A percentile compares a stretch with the other conserved stretches of the same genome.
These are phyloP conservation scores for Trichoderma koningii DNA, from an alignment of 2,329 filamentous ascomycete species.

Conservation along the genomic window DNA sequence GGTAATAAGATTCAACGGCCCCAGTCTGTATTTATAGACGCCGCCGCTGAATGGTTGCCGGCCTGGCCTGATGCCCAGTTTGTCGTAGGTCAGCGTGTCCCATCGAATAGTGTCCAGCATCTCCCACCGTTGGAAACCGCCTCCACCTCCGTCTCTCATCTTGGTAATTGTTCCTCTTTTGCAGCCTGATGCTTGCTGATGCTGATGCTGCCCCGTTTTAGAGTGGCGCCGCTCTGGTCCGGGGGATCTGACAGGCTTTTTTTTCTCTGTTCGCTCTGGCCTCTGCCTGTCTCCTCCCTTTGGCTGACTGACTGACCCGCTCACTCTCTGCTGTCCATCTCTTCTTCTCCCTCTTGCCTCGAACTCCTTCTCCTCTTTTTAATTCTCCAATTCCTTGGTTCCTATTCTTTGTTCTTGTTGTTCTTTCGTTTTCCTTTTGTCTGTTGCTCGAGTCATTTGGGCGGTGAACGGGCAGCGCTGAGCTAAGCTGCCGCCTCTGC, in stretches of 20 bases:
- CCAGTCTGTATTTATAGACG: conserved; percentile 4
- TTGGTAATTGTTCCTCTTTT: not conserved
- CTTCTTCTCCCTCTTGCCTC: not conserved
- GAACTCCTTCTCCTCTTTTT: conserved; percentile 3
- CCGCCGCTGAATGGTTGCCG: no score
- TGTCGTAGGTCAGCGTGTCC: no score
- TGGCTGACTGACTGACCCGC: not conserved
- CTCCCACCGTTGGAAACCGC: not conserved
- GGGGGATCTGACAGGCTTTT: conserved; percentile 8
- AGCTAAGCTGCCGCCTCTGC: not conserved
- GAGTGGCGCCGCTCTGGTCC: conserved; percentile 5
- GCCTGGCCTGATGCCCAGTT: no score
- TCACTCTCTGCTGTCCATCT: not conserved
- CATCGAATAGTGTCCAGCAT: no score
- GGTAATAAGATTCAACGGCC: conserved; percentile 11
- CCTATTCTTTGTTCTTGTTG: not conserved
- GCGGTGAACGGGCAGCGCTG: conserved; percentile 8
- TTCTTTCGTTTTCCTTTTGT: not conserved
- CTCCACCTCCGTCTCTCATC: not conserved
- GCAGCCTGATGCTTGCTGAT: not conserved
- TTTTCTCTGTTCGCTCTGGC: not conserved
- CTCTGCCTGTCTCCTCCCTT: not conserved
- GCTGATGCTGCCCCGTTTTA: conserved; percentile 2
- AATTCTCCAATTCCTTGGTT: not conserved
- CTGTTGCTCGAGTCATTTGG: not conserved